phyloP scores from a whole-genome alignment of 148 eudicot genomes.

The Rhododendron molle region DNA sequence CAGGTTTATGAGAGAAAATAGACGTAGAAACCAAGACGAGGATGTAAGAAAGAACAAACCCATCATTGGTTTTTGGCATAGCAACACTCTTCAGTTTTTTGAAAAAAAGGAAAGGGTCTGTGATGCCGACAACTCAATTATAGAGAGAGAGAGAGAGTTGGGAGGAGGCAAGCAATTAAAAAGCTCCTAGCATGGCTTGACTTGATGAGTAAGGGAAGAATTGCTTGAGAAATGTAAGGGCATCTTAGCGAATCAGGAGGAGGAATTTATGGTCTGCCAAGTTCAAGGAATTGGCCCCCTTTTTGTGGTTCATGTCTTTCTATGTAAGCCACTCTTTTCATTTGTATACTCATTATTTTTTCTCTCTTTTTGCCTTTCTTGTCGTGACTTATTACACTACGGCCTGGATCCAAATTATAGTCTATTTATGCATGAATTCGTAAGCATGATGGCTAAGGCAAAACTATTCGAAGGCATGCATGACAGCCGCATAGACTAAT shows the following conservation, averaged over 20 bases:
- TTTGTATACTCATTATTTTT: background rate
- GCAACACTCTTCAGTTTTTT: background rate
- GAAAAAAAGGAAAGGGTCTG: background rate
- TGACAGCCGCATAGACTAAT: background rate
- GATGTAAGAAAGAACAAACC: conserved; percentile 16
- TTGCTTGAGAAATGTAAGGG: conserved; percentile 46
- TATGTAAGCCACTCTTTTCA: conserved; percentile 7
- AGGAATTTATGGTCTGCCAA: conserved; percentile 11
- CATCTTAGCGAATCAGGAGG: background rate
- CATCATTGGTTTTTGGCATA: conserved; percentile 37
- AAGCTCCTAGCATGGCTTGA: conserved; percentile 5
- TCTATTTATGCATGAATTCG: background rate
- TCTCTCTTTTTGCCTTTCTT: background rate
- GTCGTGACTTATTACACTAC: background rate
- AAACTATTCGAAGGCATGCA: background rate
- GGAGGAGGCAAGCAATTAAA: background rate
- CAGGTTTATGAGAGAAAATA: conserved; percentile 14
- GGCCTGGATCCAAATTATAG: background rate
- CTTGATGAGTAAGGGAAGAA: conserved; percentile 65
- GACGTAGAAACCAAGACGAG: conserved; percentile 28
- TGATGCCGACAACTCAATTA: background rate
- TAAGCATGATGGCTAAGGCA: background rate
- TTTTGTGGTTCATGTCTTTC: conserved; percentile 14
- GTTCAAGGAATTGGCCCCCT: background rate
- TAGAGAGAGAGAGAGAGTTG: conserved; percentile 5